These are phyloP conservation scores for Fusarium sp. DNA, from an alignment of 2,329 filamentous ascomycete genomes.

Conservation along the genomic window DNA sequence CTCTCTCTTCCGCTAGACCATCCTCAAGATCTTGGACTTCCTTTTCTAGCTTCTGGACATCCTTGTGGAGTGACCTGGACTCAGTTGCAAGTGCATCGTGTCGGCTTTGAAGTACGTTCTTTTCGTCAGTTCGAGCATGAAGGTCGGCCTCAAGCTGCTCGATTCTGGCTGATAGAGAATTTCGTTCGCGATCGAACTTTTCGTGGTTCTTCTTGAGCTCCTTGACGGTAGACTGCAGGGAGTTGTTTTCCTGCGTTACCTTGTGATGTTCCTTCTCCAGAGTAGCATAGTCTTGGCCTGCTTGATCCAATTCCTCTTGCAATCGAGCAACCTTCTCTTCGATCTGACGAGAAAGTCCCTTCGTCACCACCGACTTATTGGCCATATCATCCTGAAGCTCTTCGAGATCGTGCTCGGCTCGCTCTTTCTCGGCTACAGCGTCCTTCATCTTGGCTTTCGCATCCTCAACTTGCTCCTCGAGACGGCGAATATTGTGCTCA, in stretches of 20 bases:
- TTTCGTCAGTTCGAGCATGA: conserved; percentile 68
- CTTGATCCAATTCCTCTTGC: conserved; percentile 70
- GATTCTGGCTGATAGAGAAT: conserved; percentile 59
- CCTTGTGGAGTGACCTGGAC: conserved; percentile 71
- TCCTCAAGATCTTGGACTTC: conserved; percentile 59
- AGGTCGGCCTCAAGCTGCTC: conserved; percentile 68
- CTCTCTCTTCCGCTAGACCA: conserved; percentile 62
- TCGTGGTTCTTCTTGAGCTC: conserved; percentile 50
- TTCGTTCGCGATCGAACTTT: conserved; percentile 41
- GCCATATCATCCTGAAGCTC: conserved; percentile 80
- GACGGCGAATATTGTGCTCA: conserved; percentile 61
- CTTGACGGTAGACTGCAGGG: conserved; percentile 56
- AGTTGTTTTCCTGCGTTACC: conserved; percentile 57
- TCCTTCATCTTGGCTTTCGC: conserved; percentile 64
- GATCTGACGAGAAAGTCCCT: conserved; percentile 77
- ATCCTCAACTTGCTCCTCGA: conserved; percentile 65
- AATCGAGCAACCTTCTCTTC: conserved; percentile 75
- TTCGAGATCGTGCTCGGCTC: conserved; percentile 67
- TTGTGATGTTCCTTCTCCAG: conserved; percentile 62
- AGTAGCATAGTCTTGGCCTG: conserved; percentile 58
- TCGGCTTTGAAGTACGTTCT: conserved; percentile 73
- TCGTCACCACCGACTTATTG: conserved; percentile 80
- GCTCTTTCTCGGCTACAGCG: conserved; percentile 63
- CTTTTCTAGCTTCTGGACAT: conserved; percentile 62
- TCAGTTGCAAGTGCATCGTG: conserved; percentile 74